These are phyloP conservation scores for Hymenoscyphus occultus DNA, from an alignment of 2,329 filamentous ascomycete species.

Conservation along the genomic window DNA sequence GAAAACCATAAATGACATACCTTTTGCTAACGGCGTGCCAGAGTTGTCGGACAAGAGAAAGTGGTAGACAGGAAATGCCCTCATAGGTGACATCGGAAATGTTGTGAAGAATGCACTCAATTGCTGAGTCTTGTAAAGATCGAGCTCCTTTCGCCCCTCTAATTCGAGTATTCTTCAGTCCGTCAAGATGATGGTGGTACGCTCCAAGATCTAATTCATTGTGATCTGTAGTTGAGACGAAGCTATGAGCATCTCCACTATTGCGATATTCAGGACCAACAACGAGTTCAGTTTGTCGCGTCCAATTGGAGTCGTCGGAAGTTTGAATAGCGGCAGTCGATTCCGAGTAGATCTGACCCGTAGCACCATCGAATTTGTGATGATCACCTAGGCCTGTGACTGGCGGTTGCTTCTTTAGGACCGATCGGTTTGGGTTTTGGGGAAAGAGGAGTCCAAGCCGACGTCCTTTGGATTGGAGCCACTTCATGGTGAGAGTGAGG, in stretches of 20 bases:
- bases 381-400: conserved; percentile 3
- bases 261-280: conserved; percentile 15
- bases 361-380: conserved; percentile 29
- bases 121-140: conserved; percentile 26
- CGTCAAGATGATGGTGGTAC: conserved; percentile 15
- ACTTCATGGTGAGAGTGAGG: conserved; percentile 10
- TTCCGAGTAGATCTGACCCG: conserved; percentile 34
- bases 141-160: conserved; percentile 21
- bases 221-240: conserved; percentile 1
- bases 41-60: conserved; percentile 20
- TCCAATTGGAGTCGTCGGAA: conserved; percentile 26
- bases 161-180: conserved; percentile 13
- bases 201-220: conserved; percentile 8
- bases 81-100: conserved; percentile 24
- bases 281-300: conserved; percentile 13
- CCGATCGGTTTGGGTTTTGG: background rate
- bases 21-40: conserved; percentile 28
- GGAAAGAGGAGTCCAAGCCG: conserved; percentile 12
- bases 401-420: background rate
- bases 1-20: conserved; percentile 17
- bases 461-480: conserved; percentile 10
- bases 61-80: conserved; percentile 25
- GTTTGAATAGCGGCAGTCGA: conserved; percentile 21
- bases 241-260: conserved; percentile 9
- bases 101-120: conserved; percentile 28